Evolutionary conservation across 2,329 filamentous ascomycete genomes (phyloP), one percentile per base, ranked within the genome.

Genomic region (Neofusicoccum parvum): DNA sequence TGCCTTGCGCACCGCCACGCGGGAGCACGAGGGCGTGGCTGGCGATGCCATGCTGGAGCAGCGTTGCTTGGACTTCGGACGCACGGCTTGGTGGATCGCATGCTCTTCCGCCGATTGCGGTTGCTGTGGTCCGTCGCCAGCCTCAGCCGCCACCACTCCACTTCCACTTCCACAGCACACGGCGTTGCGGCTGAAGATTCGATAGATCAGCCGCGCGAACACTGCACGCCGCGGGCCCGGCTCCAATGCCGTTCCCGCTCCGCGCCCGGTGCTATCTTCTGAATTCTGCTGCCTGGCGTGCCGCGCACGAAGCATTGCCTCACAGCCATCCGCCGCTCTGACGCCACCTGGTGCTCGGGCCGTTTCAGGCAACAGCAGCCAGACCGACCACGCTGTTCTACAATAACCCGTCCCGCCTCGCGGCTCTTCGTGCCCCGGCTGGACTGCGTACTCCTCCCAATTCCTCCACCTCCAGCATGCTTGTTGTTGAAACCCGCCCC

Each of bases 351-450:
- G 6, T 10, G 12, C 27, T 2, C 41, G 9, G 17, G 11, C n/a
- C 17, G 9, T 15, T 48, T 36, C 56, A 60, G 56, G 56, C 56
- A 60, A 17, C 56, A 60, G 23, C 43, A 48, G 17, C 48, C 17
- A 32, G 23, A 23, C 20, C 36, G 20, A 20, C 37, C 43, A 48
- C 45, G 56, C 43, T 36, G 41, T 36, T 37, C 43, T 48, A 45
- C 23, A 11, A 14, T 17, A 10, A 17, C 5, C 27, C 27, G 27
- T 32, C 27, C 27, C 27, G 6, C 6, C 5, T 32, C 27, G 6
- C 27, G 27, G 5, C 6, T 32, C 27, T 32, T 32, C 27, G 5
- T 32, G 6, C 27, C 7, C 6, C 6, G 5, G 27, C 41, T 17
- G 3, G 11, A 39, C 41, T 14, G 4, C 41, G 27, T 32, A 7